Conservation (phyloP, 345 rosid species). For the Pistacia vera region DNA sequence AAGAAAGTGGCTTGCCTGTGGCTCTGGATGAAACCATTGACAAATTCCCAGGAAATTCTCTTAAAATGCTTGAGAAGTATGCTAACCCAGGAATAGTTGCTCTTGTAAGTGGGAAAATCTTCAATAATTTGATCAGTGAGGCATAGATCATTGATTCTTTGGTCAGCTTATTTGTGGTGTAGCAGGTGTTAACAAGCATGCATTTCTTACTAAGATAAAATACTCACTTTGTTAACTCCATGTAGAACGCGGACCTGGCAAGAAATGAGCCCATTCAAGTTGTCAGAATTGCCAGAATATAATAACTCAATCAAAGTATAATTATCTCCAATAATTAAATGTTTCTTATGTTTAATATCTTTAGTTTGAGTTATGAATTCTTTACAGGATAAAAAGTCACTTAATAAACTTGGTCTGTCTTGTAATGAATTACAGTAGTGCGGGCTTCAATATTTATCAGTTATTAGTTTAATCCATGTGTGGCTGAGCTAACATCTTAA, state of each 20-base stretch:
- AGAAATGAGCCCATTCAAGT: background rate
- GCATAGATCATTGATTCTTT: conserved; percentile 1
- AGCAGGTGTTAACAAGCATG: background rate
- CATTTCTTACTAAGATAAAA: conserved; percentile 4
- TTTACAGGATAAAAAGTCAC: background rate
- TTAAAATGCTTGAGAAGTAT: conserved; percentile 59
- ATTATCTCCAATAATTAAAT: no score
- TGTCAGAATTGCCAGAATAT: background rate
- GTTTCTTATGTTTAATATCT: no score
- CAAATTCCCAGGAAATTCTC: conserved; percentile 52
- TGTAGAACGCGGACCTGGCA: background rate
- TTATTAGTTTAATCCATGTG: background rate
- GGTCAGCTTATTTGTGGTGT: conserved; percentile 2
- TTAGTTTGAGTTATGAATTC: no score
- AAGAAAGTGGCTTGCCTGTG: conserved; percentile 88
- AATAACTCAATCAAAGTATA: no score
- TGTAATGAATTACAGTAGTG: background rate
- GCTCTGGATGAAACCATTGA: conserved; percentile 93
- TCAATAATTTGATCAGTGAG: conserved; percentile 6
- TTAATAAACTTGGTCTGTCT: background rate
- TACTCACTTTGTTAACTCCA: background rate
- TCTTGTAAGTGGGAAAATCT: conserved; percentile 55
- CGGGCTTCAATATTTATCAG: background rate
- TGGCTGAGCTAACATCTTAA: background rate
- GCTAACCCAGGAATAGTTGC: conserved; percentile 83